A percentile compares a stretch with the other conserved stretches of the same genome.
Evolutionary conservation across 768 basidiomycete species (phyloP).

Genomic region (Rhizopogon salebrosus): DNA sequence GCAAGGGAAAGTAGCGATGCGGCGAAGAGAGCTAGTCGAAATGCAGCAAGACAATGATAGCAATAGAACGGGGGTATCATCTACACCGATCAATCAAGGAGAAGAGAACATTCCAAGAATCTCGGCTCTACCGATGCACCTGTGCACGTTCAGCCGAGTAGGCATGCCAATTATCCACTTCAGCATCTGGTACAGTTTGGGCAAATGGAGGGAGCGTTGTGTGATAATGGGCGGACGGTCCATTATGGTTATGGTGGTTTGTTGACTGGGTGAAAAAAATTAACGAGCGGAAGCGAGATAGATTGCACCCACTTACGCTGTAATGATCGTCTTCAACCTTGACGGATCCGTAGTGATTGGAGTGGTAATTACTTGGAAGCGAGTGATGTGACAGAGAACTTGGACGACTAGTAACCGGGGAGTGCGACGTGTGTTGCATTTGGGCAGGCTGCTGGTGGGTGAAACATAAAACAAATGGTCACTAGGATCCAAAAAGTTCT

Average conservation of each 20-base stretch:
- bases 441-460: conserved; percentile 56
- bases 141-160: conserved; percentile 64
- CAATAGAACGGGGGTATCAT: conserved; percentile 32
- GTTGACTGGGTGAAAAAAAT: conserved; percentile 16
- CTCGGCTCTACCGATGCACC: conserved; percentile 45
- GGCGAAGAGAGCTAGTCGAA: conserved; percentile 10
- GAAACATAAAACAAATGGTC: conserved; percentile 36
- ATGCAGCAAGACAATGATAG: conserved; percentile 19
- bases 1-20: conserved; percentile 9
- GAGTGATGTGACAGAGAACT: conserved; percentile 34
- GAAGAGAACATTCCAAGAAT: neutral
- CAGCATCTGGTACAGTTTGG: conserved; percentile 34
- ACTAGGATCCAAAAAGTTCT: conserved; percentile 53
- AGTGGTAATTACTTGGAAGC: conserved; percentile 38
- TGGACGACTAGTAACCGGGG: conserved; percentile 45
- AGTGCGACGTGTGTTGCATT: conserved; percentile 55
- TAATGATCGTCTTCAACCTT: conserved; percentile 69
- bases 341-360: conserved; percentile 46
- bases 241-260: conserved; percentile 31
- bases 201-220: conserved; percentile 44
- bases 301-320: conserved; percentile 30
- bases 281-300: neutral
- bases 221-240: conserved; percentile 35
- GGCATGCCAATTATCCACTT: conserved; percentile 57
- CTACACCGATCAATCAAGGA: conserved; percentile 15